phyloP scores from a whole-genome alignment of 164 flowering plant species.

The Tinospora cordifolia region DNA sequence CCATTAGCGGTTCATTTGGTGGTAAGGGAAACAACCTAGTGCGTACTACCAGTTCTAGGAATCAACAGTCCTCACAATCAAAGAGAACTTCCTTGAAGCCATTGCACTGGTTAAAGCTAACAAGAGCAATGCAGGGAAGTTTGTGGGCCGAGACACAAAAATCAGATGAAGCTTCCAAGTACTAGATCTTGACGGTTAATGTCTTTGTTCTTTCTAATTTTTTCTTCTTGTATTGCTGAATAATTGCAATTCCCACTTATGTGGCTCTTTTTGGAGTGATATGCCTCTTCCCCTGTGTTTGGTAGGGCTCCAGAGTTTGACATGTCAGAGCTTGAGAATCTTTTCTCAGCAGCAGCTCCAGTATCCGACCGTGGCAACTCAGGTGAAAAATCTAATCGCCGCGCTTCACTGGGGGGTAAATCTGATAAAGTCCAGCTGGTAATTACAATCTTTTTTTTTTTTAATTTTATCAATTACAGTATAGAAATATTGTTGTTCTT shows the following conservation, averaged over 20 bases:
- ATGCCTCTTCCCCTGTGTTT: constrained; percentile 9
- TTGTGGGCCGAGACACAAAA: constrained; percentile 90
- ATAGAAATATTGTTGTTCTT: not conserved
- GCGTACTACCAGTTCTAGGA: constrained; percentile 39
- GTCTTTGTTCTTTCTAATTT: constrained; percentile 9
- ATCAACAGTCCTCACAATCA: constrained; percentile 26
- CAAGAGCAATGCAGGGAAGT: constrained; percentile 84
- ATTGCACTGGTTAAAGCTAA: constrained; percentile 81
- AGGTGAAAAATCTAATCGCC: constrained; percentile 45
- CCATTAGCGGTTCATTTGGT: constrained; percentile 25
- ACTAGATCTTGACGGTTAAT: constrained; percentile 10
- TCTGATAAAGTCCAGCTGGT: constrained; percentile 89
- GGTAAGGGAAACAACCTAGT: constrained; percentile 40
- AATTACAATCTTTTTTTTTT: constrained; percentile 12
- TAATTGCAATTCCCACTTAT: not conserved
- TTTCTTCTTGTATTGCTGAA: not conserved
- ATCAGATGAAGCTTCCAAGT: constrained; percentile 68
- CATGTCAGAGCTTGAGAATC: constrained; percentile 82
- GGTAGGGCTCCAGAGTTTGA: constrained; percentile 91
- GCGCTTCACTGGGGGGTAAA: constrained; percentile 46
- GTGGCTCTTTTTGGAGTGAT: not conserved
- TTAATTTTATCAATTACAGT: not conserved
- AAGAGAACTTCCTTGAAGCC: constrained; percentile 59
- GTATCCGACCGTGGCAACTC: constrained; percentile 35
- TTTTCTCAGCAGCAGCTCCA: constrained; percentile 78